Evolutionary conservation across 805 yeast species (phyloP), one percentile per base, ranked within the genome.

Genomic region (Candida coleopterorum): DNA sequence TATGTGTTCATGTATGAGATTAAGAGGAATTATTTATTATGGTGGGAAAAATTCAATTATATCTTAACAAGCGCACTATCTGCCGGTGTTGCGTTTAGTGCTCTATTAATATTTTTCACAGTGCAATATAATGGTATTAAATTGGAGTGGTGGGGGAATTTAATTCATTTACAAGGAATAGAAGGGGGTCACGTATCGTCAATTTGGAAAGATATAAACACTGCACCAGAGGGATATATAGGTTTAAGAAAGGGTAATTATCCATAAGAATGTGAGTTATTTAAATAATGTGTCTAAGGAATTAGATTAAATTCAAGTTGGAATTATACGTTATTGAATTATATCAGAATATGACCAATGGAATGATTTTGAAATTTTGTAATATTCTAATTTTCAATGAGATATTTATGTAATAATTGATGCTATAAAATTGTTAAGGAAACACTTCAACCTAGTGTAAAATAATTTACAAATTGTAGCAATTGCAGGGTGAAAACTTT

Each of bases 21-120:
- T 47, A 70, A 73, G 46, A 59, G 64, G 41, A 60, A 65, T 46
- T 72, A 72, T 53, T 50, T 69, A 32, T 54, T 65, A 16, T 72
- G 83, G 84, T 81, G 84, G 88, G 79, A 80, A 27, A 81, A 80
- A 55, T 82, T 82, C 55, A 81, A 80, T 53, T 81, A 79, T 50
- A 68, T 80, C 16, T 55, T 81, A 35, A 64, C 79, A 17, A 72
- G 81, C 35, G 82, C 75, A 1, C 57, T 79, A 18, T 58, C 70
- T 7, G 75, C 83, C 1, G 85, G 84, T n/a, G 72, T 77, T 14
- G 85, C 84, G 2, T 68, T 79, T 43, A 63, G 79, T 40, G 72
- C 81, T 3, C 59, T 81, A 35, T 56, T 80, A 38, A 72, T 79
- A 25, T 81, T 81, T 58, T 75, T 77, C 48, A 59, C 72, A 1